Evolutionary conservation across 163 green algal species (phyloP), one percentile per base, ranked within the genome.

Genomic region (Chlamydomonas reinhardtii): DNA sequence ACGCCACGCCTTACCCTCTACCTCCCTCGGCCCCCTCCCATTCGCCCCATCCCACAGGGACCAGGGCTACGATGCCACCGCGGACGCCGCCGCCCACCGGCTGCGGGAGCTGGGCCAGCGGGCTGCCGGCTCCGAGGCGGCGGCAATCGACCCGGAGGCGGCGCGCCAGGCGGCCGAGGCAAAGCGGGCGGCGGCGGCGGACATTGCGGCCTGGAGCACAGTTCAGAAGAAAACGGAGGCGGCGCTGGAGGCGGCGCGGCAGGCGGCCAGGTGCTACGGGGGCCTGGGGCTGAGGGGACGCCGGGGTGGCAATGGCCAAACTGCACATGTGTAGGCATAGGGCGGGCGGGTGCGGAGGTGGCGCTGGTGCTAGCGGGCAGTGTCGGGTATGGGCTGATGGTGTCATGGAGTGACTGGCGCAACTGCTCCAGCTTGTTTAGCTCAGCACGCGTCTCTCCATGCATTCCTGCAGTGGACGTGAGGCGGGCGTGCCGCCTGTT

Each of bases 51-150:
- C 39, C 39, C 9, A n/a, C 62, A 83, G 81, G 59, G 71, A 77
- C 0, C 17, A 80, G 25, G 81, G 81, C 20, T 87, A 56, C 61
- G 24, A 2, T 2, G 34, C 71, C 0, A 87, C 81, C 9, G 81
- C 81, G 1, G 59, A 87, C 22, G 56, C 70, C 1, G 81, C n/a
- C 9, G 34, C 25, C 31, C 19, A 22, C 19, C 81, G 70, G 8
- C 70, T 87, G 9, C 56, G 71, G 4, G 81, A 87, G 59, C 71
- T 87, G 48, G 81, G 81, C n/a, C 37, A 69, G 39, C 34, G 71
- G 0, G n/a, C 37, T 14, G 71, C 79, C 52, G 64, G 48, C 48
- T 2, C 48, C 12, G 48, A 78, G 24, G 31, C 37, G n/a, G 66
- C 24, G 34, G 37, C 77, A 20, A 25, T 62, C 31, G 79, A 85